Evolutionary conservation across 2,329 filamentous ascomycete species (phyloP), one percentile per base, ranked within the genome.

Genomic region (Botryosphaeria dothidea): DNA sequence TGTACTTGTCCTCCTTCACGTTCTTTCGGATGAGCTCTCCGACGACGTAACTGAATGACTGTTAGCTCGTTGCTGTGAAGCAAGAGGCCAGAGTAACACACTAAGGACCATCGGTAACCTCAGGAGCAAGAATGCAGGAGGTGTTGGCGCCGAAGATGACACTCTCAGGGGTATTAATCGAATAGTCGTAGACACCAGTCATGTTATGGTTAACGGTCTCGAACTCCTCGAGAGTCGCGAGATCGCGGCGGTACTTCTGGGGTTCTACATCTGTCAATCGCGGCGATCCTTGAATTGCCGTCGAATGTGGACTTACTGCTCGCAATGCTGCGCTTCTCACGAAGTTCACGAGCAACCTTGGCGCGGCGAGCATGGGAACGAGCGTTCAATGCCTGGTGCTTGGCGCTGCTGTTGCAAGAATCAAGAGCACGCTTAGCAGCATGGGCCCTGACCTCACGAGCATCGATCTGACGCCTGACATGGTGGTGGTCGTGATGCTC

Each of bases 1-100:
- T 57, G 51, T 64, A 64, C 70, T 85, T 77, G 17, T 75, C 74
- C 51, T 85, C 83, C 13, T 75, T 78, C 34, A 86, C 72, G 67
- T 86, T 75, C 31, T 77, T 68, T 29, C 84, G 80, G 65, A 87
- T 72, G 58, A 81, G 78, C 71, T 86, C 83, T 29, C 84, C 85
- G n/a, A 75, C 71, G 58, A 86, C 82, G 71, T 74, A 77, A 51
- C 38, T 46, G 9, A 19, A 43, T 6, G 21, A 9, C 3, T 9
- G 8, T 21, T 21, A 25, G 38, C n/a, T n/a, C n/a, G n/a, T n/a
- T n/a, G n/a, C n/a, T n/a, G n/a, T n/a, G n/a, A n/a, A n/a, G n/a
- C n/a, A n/a, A n/a, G n/a, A n/a, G n/a, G n/a, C n/a, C 23, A 58
- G 13, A 25, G 15, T 5, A 25, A 46, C 56, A 15, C 21, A 60